These are phyloP conservation scores for Phytophthora niederhauseri DNA, from an alignment of 352 stramenopile species.

Conservation along the genomic window DNA sequence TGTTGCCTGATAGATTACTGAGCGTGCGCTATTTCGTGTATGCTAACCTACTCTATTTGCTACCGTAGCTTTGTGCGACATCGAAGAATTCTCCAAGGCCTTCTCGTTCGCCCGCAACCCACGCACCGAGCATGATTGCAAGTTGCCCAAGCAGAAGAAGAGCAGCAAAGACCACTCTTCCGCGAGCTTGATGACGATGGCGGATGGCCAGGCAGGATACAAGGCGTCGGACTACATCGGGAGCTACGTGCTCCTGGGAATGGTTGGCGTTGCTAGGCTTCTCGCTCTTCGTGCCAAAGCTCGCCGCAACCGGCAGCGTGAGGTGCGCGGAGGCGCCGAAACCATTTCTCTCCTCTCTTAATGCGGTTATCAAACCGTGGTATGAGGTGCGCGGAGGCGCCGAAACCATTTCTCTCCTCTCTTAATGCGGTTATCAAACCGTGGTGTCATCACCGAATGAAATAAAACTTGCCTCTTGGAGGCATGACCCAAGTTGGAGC, in stretches of 20 bases:
- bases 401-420: slow-evolving; percentile 37
- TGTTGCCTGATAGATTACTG: neutral
- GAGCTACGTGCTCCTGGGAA: slow-evolving; percentile 59
- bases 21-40: neutral
- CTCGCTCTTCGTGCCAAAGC: slow-evolving; percentile 48
- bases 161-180: slow-evolving; percentile 21
- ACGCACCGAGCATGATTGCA: slow-evolving; percentile 59
- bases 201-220: slow-evolving; percentile 13
- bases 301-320: slow-evolving; percentile 34
- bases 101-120: slow-evolving; percentile 61
- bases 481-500: neutral
- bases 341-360: slow-evolving; percentile 39
- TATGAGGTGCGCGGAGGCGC: slow-evolving; percentile 9
- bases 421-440: slow-evolving; percentile 15
- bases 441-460: neutral
- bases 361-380: neutral
- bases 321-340: slow-evolving; percentile 19
- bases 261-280: slow-evolving; percentile 57
- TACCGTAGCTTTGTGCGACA: slow-evolving; percentile 54
- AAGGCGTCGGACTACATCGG: slow-evolving; percentile 52
- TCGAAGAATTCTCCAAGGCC: slow-evolving; percentile 61
- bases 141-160: slow-evolving; percentile 37
- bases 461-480: too few species aligned
- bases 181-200: slow-evolving; percentile 29
- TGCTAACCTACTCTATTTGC: neutral